Percentiles rank a stretch among this genome's conserved stretches.
These are phyloP conservation scores for Ambrosiella beaveri DNA, from an alignment of 2,329 filamentous ascomycete genomes.

Conservation along the genomic window DNA sequence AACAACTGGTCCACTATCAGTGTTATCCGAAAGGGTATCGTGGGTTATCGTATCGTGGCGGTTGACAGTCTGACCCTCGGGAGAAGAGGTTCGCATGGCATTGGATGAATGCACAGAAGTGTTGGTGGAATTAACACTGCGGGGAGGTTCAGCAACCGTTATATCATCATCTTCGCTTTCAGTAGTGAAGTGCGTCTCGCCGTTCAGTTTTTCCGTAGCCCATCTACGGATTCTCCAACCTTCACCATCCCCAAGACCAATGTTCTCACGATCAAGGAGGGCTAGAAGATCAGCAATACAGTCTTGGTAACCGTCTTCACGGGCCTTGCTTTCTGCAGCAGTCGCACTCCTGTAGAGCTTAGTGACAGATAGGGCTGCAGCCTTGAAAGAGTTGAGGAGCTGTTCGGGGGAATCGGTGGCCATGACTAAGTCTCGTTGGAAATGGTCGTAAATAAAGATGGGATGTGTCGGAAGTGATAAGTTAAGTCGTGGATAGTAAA, in stretches of 20 bases:
- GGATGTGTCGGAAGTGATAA: background rate
- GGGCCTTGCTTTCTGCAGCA: conserved; percentile 55
- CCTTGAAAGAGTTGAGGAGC: conserved; percentile 78
- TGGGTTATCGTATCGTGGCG: background rate
- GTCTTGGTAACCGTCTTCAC: conserved; percentile 77
- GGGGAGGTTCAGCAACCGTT: conserved; percentile 24
- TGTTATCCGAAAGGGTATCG: background rate
- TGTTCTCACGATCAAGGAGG: conserved; percentile 67
- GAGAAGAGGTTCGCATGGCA: conserved; percentile 16
- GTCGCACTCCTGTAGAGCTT: conserved; percentile 91
- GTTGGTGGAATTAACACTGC: conserved; percentile 18
- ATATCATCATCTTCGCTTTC: conserved; percentile 56
- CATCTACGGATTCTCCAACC: conserved; percentile 44
- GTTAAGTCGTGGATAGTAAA: too few relatives aligned
- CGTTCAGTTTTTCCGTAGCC: conserved; percentile 53
- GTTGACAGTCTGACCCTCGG: conserved; percentile 11
- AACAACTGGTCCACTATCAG: background rate
- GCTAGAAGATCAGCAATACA: conserved; percentile 77
- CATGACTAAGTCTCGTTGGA: background rate
- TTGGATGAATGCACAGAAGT: conserved; percentile 15
- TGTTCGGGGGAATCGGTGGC: conserved; percentile 32
- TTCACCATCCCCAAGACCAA: conserved; percentile 66
- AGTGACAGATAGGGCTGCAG: conserved; percentile 82
- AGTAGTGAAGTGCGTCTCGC: conserved; percentile 35
- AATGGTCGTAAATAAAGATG: background rate